Percentiles rank a stretch among this genome's conserved stretches.
Evolutionary conservation across 805 yeast genomes (phyloP).

Genomic region (Barnettozyma pratensis): DNA sequence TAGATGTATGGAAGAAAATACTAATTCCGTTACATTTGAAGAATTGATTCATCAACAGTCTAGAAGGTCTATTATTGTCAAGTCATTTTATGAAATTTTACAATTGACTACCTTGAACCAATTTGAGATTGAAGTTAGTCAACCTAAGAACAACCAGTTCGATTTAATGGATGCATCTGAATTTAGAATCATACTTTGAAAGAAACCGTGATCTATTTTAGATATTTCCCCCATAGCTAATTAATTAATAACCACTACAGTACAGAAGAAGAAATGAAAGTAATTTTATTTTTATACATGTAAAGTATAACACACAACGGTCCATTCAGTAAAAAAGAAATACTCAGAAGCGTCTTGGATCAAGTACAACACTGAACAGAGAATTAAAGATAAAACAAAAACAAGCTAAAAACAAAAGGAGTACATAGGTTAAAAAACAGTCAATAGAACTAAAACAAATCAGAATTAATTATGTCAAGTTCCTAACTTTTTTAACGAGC

Average conservation of each 20-base stretch:
- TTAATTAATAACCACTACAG: too few relatives aligned
- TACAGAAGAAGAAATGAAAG: too few relatives aligned
- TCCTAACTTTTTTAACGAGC: neutral
- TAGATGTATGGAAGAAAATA: slow-evolving; percentile 13
- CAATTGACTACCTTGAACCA: slow-evolving; percentile 22
- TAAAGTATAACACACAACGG: too few relatives aligned
- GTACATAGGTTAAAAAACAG: neutral
- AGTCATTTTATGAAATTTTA: slow-evolving; percentile 24
- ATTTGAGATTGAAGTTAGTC: slow-evolving; percentile 6
- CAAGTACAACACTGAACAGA: too few relatives aligned
- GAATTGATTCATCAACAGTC: slow-evolving; percentile 12
- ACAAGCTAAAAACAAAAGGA: neutral
- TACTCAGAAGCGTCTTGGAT: too few relatives aligned
- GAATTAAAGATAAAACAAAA: too few relatives aligned
- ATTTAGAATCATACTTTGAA: slow-evolving; percentile 4
- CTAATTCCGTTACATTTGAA: slow-evolving; percentile 10
- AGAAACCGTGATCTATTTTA: too few relatives aligned
- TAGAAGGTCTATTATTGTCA: slow-evolving; percentile 15
- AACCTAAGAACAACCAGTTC: slow-evolving; percentile 1
- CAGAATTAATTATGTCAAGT: too few relatives aligned
- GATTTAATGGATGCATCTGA: slow-evolving; percentile 10
- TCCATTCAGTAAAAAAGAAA: too few relatives aligned
- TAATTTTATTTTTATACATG: too few relatives aligned
- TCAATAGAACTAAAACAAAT: neutral
- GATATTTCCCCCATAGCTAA: too few relatives aligned